phyloP scores from a whole-genome alignment of 2,329 filamentous ascomycete genomes.

The Fusarium sp. region DNA sequence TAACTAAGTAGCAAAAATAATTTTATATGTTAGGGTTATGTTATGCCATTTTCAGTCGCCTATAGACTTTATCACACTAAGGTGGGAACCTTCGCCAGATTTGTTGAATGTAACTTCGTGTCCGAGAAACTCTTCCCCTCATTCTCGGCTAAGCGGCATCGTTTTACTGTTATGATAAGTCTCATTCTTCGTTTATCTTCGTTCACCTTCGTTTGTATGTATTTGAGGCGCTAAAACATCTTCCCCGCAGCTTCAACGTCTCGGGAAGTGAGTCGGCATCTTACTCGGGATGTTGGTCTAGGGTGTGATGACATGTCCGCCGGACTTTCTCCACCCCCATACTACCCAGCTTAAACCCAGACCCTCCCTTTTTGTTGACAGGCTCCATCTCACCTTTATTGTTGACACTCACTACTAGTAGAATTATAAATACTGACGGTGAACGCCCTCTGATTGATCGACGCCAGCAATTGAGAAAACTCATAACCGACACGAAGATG shows the following conservation, averaged over 20 bases:
- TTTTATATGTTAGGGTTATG: neutral
- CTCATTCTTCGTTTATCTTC: neutral
- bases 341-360: neutral
- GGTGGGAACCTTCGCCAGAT: neutral
- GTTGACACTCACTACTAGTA: neutral
- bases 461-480: neutral
- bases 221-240: neutral
- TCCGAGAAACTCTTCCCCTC: neutral
- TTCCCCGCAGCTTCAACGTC: neutral
- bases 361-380: neutral
- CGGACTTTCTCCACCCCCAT: neutral
- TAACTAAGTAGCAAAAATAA: neutral
- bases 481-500: neutral
- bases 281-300: neutral
- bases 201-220: neutral
- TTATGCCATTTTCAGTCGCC: neutral
- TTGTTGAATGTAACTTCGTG: neutral
- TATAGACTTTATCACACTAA: neutral
- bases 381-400: neutral
- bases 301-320: neutral
- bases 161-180: neutral
- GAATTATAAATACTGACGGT: neutral
- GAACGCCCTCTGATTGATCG: accelerated
- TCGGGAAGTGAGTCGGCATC: neutral
- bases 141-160: neutral